A percentile compares a stretch with the other conserved stretches of the same genome.
These are phyloP conservation scores for Claviceps cyperi DNA, from an alignment of 2,329 filamentous ascomycete species.

Conservation along the genomic window DNA sequence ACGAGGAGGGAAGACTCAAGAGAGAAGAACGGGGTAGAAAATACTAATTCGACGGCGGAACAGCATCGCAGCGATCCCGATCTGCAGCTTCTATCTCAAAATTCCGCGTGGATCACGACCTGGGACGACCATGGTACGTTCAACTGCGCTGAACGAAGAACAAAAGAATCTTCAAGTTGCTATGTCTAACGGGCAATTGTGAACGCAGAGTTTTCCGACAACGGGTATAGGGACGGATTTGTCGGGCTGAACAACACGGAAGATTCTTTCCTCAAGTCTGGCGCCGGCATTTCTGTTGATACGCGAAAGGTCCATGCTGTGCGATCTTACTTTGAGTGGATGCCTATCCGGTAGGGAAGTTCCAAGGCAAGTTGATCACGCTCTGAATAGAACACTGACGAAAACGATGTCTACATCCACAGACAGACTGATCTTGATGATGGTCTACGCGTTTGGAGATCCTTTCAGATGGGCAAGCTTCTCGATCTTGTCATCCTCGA, in stretches of 20 bases:
- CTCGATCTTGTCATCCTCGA: conserved; percentile 56
- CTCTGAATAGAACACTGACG: not conserved
- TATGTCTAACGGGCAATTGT: not conserved
- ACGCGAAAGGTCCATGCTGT: conserved; percentile 62
- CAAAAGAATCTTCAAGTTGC: not conserved
- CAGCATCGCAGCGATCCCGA: conserved; percentile 28
- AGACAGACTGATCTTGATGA: conserved; percentile 53
- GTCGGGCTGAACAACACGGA: conserved; percentile 51
- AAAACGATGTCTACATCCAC: not conserved
- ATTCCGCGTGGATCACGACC: conserved; percentile 30
- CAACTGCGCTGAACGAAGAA: not conserved
- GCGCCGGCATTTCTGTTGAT: conserved; percentile 46
- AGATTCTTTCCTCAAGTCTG: conserved; percentile 44
- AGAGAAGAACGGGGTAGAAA: not conserved
- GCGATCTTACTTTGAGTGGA: conserved; percentile 54
- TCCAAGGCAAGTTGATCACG: not conserved
- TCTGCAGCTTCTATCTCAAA: conserved; percentile 24
- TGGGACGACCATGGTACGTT: conserved; percentile 33
- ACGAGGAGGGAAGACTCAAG: not conserved
- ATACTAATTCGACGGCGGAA: not conserved
- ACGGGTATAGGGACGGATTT: conserved; percentile 49
- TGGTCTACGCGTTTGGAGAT: conserved; percentile 53
- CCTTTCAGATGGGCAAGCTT: conserved; percentile 50
- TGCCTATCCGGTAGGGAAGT: conserved; percentile 15
- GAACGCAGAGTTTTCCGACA: conserved; percentile 39